Base-by-base conservation (phyloP, 2,329 filamentous ascomycete genomes). In the Onygena corvina region DNA sequence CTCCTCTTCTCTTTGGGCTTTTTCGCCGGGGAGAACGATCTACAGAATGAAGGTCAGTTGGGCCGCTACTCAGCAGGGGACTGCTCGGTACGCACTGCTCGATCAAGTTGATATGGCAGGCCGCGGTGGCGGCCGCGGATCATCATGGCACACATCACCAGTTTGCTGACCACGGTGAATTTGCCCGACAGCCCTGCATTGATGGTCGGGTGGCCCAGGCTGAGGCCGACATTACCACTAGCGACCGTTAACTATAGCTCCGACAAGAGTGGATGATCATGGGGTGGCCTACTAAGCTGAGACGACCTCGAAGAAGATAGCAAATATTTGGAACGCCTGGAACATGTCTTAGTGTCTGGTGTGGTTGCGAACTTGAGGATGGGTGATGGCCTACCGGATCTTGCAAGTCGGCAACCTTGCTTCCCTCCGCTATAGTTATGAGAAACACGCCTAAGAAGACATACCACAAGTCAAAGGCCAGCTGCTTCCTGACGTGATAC, bases 381-480 rank as follows among this genome's bases (percentile, higher is more conserved):
- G 12, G 18, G 8, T 11, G 8, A 30, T 35, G 8, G 51, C 57
- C 50, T 44, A 64, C 62, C 11, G 61, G 58, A 45, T 60, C 54
- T 16, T 36, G 48, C n/a, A 34, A 21, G 33, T 52, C 50, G 49
- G 57, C 58, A 33, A 66, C 62, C 20, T 57, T 55, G 12, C 54
- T 54, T 1, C 59, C 53, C 60, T 83, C 79, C 47, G 81, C 76
- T 31, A 75, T 69, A 50, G 71, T 49, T 12, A 52, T 12, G 34
- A 53, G 46, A 53, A 82, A 72, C 21, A 79, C 69, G 4, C 77
- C 75, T 0, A 81, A 60, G 9, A 77, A 74, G 14, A 83, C 73
- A 63, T 74, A 78, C 79, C 80, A 83, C 21, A 83, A 64, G 58
- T 83, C 80, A 60, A 83, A 79, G 9, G 75, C 73, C 1, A 83